Evolutionary conservation across 2,329 filamentous ascomycete genomes (phyloP), one percentile per base, ranked within the genome.

Genomic region (Microthyrium microscopicum): DNA sequence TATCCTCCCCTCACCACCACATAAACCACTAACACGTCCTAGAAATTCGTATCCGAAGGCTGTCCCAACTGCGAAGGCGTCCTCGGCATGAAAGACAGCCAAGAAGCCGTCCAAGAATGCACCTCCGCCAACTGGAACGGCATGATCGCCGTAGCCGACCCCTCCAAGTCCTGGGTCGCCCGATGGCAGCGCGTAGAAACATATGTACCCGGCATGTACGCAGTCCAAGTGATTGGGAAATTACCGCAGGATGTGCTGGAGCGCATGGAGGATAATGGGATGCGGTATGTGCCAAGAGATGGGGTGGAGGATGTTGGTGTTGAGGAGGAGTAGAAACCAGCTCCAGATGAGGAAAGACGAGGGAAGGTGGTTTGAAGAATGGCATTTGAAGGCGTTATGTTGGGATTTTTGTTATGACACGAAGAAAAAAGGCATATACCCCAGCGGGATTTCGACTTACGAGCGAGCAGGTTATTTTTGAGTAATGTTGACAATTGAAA

Each of bases 21-120:
- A n/a, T n/a, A n/a, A n/a, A n/a, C n/a, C n/a, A n/a, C n/a, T n/a
- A n/a, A n/a, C 16, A 44, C 47, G 18, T 29, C 41, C 20, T 51
- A 87, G 78, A 77, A 81, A 55, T 98, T 98, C 67, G 68, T 76
- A 48, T 70, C 73, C 47, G 68, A 80, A 51, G 89, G 89, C 44
- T 98, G 89, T 53, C 89, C 89, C 40, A 98, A 98, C 65, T 98
- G 89, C 68, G 87, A 94, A 52, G 73, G 80, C 31, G 81, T 93
- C 55, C 77, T 98, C 38, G 76, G 82, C 54, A 77, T 95, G 40
- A 68, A 72, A 42, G 75, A 77, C 52, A 79, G 77, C 43, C 62
- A 68, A 45, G 89, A 98, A 40, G 70, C 75, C 41, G 80, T 95
- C 49, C 74, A 82, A 51, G 82, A 84, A 60, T 94, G 85, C 68